Base-by-base conservation (phyloP, 805 yeast species). In the Candida ficus region DNA sequence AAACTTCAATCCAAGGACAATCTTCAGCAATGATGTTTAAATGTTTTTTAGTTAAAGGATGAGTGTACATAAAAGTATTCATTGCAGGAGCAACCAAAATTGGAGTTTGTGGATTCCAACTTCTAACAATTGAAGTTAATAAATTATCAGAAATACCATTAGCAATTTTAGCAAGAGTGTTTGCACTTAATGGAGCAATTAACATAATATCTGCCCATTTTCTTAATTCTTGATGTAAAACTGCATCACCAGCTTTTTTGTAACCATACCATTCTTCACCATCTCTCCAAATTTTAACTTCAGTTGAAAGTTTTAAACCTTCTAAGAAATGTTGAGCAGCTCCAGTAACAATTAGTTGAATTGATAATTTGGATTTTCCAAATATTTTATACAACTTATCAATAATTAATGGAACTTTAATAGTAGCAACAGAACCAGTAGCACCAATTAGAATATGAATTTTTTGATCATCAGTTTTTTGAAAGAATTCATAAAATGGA, bases 391-490 rank as follows among this genome's bases (percentile, higher is more conserved):
- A 83, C 37, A 93, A 70, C 59, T 88, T 87, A 56, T 83, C 95
- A 48, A 93, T 87, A 29, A 93, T 88, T 49, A 83, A 62, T 0
- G 96, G 96, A 18, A 93, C 81, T 61, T 93, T 93, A 47, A 93
- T 88, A 3, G 98, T 87, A 5, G 99, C 99, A 4, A 93, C 97
- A 2, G 95, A 85, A 1, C 99, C 99, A 1, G 98, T 87, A 16
- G 95, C 95, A 16, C 95, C 99, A 32, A 93, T 69, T 42, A 93
- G 67, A 33, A 93, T 80, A 61, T 93, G 99, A 42, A 87, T 71
- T 56, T 89, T 90, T 33, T 81, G 84, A 58, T 87, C 95, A 57
- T 87, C 93, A 53, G 80, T 63, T 52, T 78, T 79, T 41, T 76
- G 75, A 43, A 85, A 68, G 57, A 78, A 84, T 48, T 83, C 80